These are phyloP conservation scores for Arthrinium phaeospermum DNA, from an alignment of 2,329 filamentous ascomycete species.

Conservation along the genomic window DNA sequence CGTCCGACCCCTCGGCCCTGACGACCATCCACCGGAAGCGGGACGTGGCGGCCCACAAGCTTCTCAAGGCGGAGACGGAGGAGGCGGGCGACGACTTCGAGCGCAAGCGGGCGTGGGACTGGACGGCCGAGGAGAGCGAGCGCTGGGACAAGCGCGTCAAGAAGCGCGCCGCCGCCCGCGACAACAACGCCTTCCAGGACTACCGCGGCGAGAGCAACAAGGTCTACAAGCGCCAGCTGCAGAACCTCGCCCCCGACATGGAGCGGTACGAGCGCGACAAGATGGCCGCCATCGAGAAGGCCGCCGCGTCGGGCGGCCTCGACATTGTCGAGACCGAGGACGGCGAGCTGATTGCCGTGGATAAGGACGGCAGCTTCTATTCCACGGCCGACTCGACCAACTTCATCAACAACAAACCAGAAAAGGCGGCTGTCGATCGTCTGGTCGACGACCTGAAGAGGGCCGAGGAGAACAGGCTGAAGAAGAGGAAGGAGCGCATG, in stretches of 20 bases:
- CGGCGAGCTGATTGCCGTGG: conserved; percentile 91
- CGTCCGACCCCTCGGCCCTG: conserved; percentile 78
- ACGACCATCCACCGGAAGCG: conserved; percentile 82
- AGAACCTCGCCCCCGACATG: conserved; percentile 75
- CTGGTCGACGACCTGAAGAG: conserved; percentile 85
- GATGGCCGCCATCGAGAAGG: conserved; percentile 81
- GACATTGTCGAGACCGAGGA: conserved; percentile 96
- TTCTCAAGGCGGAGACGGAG: conserved; percentile 89
- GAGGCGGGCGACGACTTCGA: conserved; percentile 91
- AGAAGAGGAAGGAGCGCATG: conserved; percentile 83
- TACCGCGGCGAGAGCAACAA: conserved; percentile 88
- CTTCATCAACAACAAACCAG: conserved; percentile 85
- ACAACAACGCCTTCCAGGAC: conserved; percentile 89
- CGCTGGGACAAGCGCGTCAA: conserved; percentile 89
- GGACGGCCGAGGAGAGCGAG: conserved; percentile 94
- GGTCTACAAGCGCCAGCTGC: conserved; percentile 90
- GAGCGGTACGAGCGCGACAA: conserved; percentile 89
- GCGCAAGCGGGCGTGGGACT: conserved; percentile 97
- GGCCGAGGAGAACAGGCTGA: conserved; percentile 84
- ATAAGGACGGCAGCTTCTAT: conserved; percentile 90
- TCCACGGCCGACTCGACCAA: conserved; percentile 82
- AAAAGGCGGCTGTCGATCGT: conserved; percentile 84
- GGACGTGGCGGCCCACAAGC: conserved; percentile 87
- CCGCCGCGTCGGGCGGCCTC: conserved; percentile 81
- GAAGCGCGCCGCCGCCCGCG: conserved; percentile 81